phyloP scores from a whole-genome alignment of 805 yeast genomes.

The Myxozyma monticola region DNA sequence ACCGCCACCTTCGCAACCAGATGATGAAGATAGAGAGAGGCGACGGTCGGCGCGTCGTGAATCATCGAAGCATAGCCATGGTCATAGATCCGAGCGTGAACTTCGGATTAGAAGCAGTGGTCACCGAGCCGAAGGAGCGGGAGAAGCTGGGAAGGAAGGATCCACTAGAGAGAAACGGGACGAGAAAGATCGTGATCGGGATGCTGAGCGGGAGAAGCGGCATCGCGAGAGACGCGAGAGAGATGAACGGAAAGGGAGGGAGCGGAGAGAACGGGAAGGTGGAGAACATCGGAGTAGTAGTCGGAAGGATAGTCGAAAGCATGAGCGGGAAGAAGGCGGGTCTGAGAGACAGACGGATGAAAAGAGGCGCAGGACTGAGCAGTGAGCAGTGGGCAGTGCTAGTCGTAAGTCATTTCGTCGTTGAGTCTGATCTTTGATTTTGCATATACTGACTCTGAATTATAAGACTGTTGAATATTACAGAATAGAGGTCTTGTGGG shows the following conservation, averaged over 20 bases:
- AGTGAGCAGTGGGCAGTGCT: no score
- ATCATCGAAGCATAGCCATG: neutral
- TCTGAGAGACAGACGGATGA: no score
- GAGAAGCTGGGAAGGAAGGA: constrained; percentile 1
- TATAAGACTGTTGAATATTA: no score
- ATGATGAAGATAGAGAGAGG: no score
- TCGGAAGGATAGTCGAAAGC: constrained; percentile 1
- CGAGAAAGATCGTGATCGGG: constrained; percentile 10
- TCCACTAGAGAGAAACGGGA: constrained; percentile 5
- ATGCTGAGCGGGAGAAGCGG: constrained; percentile 5
- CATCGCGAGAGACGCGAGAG: constrained; percentile 15
- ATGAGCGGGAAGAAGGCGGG: constrained; percentile 13
- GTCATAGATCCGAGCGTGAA: neutral
- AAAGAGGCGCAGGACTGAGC: no score
- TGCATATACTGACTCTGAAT: no score
- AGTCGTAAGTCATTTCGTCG: no score
- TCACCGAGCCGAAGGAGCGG: neutral
- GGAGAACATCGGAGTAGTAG: neutral
- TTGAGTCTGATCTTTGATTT: no score
- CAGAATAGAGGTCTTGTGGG: no score
- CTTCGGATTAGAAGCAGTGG: neutral
- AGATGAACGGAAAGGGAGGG: constrained; percentile 3
- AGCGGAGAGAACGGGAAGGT: constrained; percentile 1
- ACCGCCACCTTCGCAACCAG: neutral
- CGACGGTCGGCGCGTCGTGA: no score